Evolutionary conservation across 2,329 filamentous ascomycete species (phyloP), one percentile per base, ranked within the genome.

Genomic region (Aspergillus sp.): DNA sequence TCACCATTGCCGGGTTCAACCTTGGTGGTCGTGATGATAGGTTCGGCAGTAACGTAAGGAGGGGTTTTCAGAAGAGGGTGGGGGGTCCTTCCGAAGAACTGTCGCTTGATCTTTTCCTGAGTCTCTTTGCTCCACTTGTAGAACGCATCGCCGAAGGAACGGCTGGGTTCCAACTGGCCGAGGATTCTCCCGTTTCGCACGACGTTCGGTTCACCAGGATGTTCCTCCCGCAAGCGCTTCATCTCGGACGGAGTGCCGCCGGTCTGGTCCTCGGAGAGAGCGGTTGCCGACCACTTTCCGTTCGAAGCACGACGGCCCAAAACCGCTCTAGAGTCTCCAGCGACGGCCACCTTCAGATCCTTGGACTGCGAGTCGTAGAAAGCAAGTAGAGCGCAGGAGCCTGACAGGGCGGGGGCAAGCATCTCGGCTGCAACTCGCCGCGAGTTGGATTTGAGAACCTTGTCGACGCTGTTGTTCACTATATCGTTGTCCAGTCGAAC

Each of bases 21-120:
- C 75, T 95, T 90, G 50, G 94, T 98, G 1, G 92, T 96, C 0
- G 94, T 98, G 55, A 99, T 86, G 22, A 98, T 84, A 2, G 95
- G 95, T 77, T 99, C 96, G 1, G 95, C 95, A 3, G 95, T 99
- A 46, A 99, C 95, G 70, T 99, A 99, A 0, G 95, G 95, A 9
- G 95, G 95, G 0, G 93, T 97, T 76, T 91, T 92, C 59, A 98
- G 82, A 32, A 92, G 81, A 16, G 87, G 84, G 10, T 89, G 90
- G 2, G 91, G 88, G 14, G 86, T 89, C 53, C 92, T 87, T 22
- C 91, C 92, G 71, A 98, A 98, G 82, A 96, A 99, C 32, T 89
- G 89, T 65, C 84, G 83, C 73, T 92, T 92, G 57, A 99, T 84
- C 67, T 90, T 89, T 55, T 91, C 86, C 60, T 95, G 91, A 0